Conservation (phyloP, 306 rosid species). For the Cucumis cinereus region DNA sequence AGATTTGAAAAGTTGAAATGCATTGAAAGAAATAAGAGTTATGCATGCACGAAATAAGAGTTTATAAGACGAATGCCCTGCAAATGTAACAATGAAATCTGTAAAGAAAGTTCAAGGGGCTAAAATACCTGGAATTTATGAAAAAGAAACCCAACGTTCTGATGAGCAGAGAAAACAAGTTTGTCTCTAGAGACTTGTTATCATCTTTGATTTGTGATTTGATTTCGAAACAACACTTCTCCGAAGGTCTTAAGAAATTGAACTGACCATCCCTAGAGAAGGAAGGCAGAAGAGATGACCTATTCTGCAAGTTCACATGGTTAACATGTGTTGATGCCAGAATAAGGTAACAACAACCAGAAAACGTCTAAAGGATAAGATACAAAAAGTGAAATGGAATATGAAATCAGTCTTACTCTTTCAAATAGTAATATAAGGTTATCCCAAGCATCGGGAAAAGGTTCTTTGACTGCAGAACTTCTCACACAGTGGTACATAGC, state of each 20-base stretch:
- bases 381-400: background rate
- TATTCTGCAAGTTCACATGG: slow-evolving; percentile 55
- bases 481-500: slow-evolving; percentile 91
- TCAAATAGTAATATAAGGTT: slow-evolving; percentile 73
- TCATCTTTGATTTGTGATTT: slow-evolving; percentile 18
- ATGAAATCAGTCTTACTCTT: slow-evolving; percentile 36
- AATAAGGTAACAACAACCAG: background rate
- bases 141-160: slow-evolving; percentile 62
- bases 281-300: slow-evolving; percentile 37
- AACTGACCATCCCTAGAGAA: slow-evolving; percentile 24
- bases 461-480: slow-evolving; percentile 80
- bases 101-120: background rate
- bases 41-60: background rate
- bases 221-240: slow-evolving; percentile 16
- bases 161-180: slow-evolving; percentile 60
- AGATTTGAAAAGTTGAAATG: background rate
- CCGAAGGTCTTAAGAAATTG: slow-evolving; percentile 34
- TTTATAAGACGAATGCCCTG: background rate
- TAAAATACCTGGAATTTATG: slow-evolving; percentile 61
- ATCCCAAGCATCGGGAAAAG: slow-evolving; percentile 89
- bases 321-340: background rate
- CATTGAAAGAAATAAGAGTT: too few species aligned
- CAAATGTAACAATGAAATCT: background rate
- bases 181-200: slow-evolving; percentile 14
- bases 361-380: background rate